Evolutionary conservation across 2,329 filamentous ascomycete genomes (phyloP).

Genomic region (Lasiodiplodia citricola): DNA sequence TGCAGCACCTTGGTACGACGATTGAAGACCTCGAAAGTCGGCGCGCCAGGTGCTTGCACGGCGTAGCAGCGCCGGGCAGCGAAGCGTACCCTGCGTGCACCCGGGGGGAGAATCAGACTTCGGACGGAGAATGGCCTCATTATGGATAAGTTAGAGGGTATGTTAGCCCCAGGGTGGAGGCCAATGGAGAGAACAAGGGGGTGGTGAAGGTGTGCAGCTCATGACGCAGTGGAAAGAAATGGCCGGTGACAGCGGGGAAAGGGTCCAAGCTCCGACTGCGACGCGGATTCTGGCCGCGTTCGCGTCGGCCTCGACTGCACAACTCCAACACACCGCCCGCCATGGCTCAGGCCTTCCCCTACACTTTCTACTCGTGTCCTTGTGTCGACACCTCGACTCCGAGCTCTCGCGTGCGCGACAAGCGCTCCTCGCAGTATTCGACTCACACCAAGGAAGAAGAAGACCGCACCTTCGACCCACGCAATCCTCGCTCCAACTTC

Average conservation of each 20-base stretch:
- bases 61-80: constrained; percentile 63
- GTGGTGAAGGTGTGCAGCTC: constrained; percentile 3
- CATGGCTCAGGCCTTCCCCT: constrained; percentile 65
- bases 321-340: constrained; percentile 4
- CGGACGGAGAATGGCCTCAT: constrained; percentile 43
- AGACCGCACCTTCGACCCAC: constrained; percentile 83
- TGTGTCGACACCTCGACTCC: constrained; percentile 54
- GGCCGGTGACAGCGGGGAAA: neutral
- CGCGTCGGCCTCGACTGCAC: constrained; percentile 6
- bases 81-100: constrained; percentile 33
- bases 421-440: constrained; percentile 41
- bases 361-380: constrained; percentile 69
- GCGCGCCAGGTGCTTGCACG: constrained; percentile 75
- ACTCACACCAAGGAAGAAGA: constrained; percentile 62
- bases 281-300: constrained; percentile 10
- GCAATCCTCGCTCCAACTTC: constrained; percentile 83
- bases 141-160: constrained; percentile 11
- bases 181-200: constrained; percentile 11
- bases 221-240: constrained; percentile 24
- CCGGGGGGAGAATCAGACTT: constrained; percentile 42
- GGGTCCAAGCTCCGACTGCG: constrained; percentile 23
- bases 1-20: constrained; percentile 85
- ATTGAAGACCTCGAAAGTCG: constrained; percentile 91
- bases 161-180: constrained; percentile 8
- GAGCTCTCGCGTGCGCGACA: constrained; percentile 40